Percentiles rank a stretch among this genome's conserved stretches.
phyloP scores from a whole-genome alignment of 2,329 filamentous ascomycete species.

The Macrophomina pseudophaseolina region DNA sequence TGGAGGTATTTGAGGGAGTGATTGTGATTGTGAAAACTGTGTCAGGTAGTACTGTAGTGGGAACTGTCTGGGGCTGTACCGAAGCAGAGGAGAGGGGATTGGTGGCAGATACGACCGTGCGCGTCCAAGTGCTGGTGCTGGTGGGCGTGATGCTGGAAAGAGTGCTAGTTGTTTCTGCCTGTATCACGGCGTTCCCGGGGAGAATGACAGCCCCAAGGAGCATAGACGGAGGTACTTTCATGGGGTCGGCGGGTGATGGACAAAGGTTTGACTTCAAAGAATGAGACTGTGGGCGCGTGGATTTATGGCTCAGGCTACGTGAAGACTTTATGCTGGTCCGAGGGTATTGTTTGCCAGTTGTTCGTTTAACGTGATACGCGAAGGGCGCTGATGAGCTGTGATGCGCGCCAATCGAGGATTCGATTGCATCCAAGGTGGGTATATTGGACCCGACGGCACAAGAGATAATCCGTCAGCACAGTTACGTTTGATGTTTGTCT shows the following conservation, averaged over 20 bases:
- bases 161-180: not conserved
- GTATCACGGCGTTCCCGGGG: not conserved
- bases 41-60: not conserved
- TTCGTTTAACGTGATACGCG: not conserved
- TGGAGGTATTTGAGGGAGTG: not conserved
- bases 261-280: not conserved
- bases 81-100: not conserved
- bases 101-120: not conserved
- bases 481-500: conserved; percentile 3
- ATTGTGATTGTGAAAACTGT: not conserved
- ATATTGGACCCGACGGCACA: not conserved
- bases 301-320: not conserved
- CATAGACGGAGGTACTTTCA: not conserved
- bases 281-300: not conserved
- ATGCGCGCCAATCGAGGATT: not conserved
- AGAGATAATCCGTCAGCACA: not conserved
- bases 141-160: not conserved
- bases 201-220: not conserved
- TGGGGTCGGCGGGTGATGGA: not conserved
- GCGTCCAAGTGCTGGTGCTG: conserved; percentile 5
- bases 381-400: not conserved
- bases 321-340: not conserved
- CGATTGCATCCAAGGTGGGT: not conserved
- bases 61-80: not conserved
- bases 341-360: not conserved